Conservation (phyloP, 768 basidiomycete genomes). For the Tephrocybe rancida region DNA sequence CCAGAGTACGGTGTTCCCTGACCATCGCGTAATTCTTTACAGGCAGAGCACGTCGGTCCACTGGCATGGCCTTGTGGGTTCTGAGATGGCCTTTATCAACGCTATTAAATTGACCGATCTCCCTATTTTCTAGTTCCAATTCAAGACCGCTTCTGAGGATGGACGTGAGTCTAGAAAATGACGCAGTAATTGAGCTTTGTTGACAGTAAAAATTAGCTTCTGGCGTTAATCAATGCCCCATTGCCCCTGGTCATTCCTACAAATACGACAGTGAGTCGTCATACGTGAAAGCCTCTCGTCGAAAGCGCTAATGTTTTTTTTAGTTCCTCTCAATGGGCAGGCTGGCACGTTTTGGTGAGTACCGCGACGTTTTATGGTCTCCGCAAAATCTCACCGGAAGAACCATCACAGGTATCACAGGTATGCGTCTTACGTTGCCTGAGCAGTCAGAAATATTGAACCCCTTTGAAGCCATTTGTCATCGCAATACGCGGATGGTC, state of each 20-base stretch:
- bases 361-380: background rate
- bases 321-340: constrained; percentile 16
- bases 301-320: constrained; percentile 23
- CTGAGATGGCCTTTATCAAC: background rate
- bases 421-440: background rate
- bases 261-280: constrained; percentile 26
- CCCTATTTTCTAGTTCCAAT: constrained; percentile 35
- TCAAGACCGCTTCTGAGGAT: constrained; percentile 45
- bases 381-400: background rate
- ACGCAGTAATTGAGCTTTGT: background rate
- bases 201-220: constrained; percentile 15
- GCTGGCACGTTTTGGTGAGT: constrained; percentile 27
- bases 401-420: background rate
- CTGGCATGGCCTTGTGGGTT: constrained; percentile 33
- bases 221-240: constrained; percentile 42
- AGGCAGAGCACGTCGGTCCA: constrained; percentile 33
- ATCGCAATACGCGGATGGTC: constrained; percentile 47
- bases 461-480: constrained; percentile 1
- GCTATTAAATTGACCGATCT: background rate
- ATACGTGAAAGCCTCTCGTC: constrained; percentile 6
- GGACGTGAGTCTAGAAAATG: constrained; percentile 38
- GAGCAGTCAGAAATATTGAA: background rate
- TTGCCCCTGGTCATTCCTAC: constrained; percentile 34
- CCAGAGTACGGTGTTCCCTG: background rate
- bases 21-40: background rate